Percentiles rank a stretch among this genome's conserved stretches.
Evolutionary conservation across 2,329 filamentous ascomycete genomes (phyloP).

Genomic region (Aureobasidium sp.): DNA sequence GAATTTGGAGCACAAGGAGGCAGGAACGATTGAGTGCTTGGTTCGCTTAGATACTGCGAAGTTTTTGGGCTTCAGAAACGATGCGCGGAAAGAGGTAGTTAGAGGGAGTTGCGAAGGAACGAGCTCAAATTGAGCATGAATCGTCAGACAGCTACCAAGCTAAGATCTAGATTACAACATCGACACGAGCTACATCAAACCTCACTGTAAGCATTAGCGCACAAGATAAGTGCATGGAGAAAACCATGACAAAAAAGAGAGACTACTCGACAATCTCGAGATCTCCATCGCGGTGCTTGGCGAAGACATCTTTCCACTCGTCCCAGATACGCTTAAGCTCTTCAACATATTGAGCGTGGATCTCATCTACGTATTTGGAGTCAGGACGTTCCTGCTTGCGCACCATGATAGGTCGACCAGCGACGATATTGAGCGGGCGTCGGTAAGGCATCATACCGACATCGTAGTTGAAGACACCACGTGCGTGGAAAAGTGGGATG

Average conservation of each 20-base stretch:
- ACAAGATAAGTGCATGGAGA: background rate
- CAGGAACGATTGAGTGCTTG: background rate
- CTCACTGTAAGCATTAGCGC: background rate
- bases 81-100: background rate
- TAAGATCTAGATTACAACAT: background rate
- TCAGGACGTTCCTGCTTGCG: constrained; percentile 55
- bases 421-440: constrained; percentile 77
- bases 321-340: constrained; percentile 69
- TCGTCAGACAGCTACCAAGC: background rate
- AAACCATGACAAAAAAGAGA: background rate
- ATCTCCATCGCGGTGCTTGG: constrained; percentile 53
- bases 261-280: constrained; percentile 54
- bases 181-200: background rate
- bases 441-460: constrained; percentile 94
- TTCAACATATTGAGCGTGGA: constrained; percentile 69
- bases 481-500: constrained; percentile 77
- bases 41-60: background rate
- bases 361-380: constrained; percentile 65
- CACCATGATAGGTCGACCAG: constrained; percentile 72
- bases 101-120: background rate
- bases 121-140: background rate
- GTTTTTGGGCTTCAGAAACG: background rate
- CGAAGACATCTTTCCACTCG: constrained; percentile 68
- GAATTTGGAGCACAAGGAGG: background rate
- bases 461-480: constrained; percentile 93